Evolutionary conservation across 108 stramenopile species (phyloP).

Genomic region (Cylindrotheca closterium): DNA sequence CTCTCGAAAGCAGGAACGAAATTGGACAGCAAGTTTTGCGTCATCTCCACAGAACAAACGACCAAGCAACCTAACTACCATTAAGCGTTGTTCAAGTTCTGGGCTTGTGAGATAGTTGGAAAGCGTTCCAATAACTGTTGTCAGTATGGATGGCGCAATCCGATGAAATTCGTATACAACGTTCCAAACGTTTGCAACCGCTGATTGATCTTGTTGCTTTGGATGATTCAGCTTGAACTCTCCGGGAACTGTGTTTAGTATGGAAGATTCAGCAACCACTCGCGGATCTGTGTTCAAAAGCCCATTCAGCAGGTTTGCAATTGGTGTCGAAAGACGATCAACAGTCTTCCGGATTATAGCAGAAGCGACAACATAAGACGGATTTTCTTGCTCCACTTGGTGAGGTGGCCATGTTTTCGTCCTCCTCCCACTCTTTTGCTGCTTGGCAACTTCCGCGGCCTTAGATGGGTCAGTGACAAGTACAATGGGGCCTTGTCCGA

Average conservation of each 20-base stretch:
- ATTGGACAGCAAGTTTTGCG: constrained; percentile 36
- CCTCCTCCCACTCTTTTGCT: constrained; percentile 20
- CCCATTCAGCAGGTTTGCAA: constrained; percentile 70
- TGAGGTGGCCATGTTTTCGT: constrained; percentile 11
- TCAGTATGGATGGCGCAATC: constrained; percentile 70
- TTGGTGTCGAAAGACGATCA: constrained; percentile 64
- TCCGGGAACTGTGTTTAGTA: constrained; percentile 28
- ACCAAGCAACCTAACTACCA: constrained; percentile 65
- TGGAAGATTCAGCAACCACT: constrained; percentile 37
- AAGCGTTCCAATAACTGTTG: constrained; percentile 81
- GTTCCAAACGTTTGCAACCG: constrained; percentile 50
- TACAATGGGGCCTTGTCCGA: constrained; percentile 68
- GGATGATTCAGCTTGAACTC: constrained; percentile 15
- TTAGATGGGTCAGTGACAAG: constrained; percentile 52
- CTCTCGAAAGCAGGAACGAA: constrained; percentile 61
- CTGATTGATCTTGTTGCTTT: constrained; percentile 21
- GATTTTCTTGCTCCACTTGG: constrained; percentile 63
- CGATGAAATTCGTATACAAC: constrained; percentile 72
- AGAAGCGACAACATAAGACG: constrained; percentile 63
- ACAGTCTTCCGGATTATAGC: constrained; percentile 52
- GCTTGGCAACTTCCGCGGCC: constrained; percentile 13
- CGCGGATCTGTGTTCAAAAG: constrained; percentile 65
- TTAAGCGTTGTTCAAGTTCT: constrained; percentile 40
- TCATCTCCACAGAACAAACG: constrained; percentile 45
- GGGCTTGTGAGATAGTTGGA: constrained; percentile 39